phyloP scores from a whole-genome alignment of 2,329 filamentous ascomycete species.

The Trichoderma sp. region DNA sequence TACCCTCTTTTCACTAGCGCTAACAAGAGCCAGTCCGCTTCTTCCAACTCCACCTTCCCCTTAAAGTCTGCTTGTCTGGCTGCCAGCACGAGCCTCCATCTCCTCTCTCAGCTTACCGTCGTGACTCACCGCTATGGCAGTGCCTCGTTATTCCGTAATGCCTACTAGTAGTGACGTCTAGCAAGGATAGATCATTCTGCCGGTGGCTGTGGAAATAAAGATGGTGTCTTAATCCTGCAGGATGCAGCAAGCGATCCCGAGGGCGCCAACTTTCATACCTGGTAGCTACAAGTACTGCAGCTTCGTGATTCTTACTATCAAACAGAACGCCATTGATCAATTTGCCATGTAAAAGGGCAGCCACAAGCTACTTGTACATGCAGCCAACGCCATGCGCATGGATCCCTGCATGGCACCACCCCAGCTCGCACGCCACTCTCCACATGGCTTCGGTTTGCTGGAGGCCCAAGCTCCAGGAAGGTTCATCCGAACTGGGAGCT shows the following conservation, averaged over 20 bases:
- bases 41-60: constrained; percentile 19
- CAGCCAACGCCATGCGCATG: constrained; percentile 5
- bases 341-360: neutral
- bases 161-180: neutral
- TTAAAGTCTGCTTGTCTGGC: constrained; percentile 3
- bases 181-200: neutral
- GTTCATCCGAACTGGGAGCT: constrained; percentile 12
- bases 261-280: neutral
- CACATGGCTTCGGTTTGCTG: constrained; percentile 15
- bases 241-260: neutral
- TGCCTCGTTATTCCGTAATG: neutral
- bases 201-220: neutral
- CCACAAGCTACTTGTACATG: constrained; percentile 17
- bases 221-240: neutral
- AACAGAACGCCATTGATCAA: neutral
- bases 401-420: constrained; percentile 19
- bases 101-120: neutral
- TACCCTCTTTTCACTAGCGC: neutral
- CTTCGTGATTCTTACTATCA: neutral
- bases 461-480: constrained; percentile 11
- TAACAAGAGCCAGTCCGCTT: constrained; percentile 8
- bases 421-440: constrained; percentile 14
- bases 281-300: neutral
- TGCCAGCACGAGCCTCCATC: constrained; percentile 6
- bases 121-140: constrained; percentile 22